Conservation (phyloP, 164 flowering plant species). For the Chimonanthus praecox region DNA sequence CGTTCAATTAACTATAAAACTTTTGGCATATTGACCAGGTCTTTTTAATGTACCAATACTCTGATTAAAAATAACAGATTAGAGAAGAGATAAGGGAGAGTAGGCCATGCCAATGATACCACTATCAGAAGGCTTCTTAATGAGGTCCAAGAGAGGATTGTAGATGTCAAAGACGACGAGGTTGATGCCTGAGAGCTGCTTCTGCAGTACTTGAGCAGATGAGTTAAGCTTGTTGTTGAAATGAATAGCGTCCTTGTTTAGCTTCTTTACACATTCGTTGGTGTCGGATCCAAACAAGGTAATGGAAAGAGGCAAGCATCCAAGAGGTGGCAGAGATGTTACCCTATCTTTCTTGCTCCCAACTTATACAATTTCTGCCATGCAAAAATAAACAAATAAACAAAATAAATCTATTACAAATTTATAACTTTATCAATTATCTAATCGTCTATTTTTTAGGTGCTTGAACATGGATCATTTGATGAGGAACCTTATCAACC, state of each 20-base stretch:
- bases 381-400: neutral
- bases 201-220: slow-evolving; percentile 40
- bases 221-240: slow-evolving; percentile 68
- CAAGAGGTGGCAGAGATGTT: slow-evolving; percentile 67
- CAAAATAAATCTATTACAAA: neutral
- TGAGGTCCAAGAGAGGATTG: slow-evolving; percentile 63
- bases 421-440: neutral
- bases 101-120: slow-evolving; percentile 27
- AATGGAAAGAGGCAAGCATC: slow-evolving; percentile 86
- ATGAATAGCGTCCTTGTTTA: slow-evolving; percentile 53
- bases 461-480: neutral
- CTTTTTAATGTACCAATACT: too few species aligned
- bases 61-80: too few species aligned
- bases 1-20: too few species aligned
- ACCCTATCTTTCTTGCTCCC: slow-evolving; percentile 79
- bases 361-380: slow-evolving; percentile 56
- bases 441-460: neutral
- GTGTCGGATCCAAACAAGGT: slow-evolving; percentile 61
- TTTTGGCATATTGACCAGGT: too few species aligned
- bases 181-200: slow-evolving; percentile 42
- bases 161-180: slow-evolving; percentile 76
- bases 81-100: neutral
- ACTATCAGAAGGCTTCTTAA: slow-evolving; percentile 50
- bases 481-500: neutral
- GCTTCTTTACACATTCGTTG: slow-evolving; percentile 54